Conservation (phyloP, 2,329 filamentous ascomycete genomes). For the Paraphoma chrysanthemicola region DNA sequence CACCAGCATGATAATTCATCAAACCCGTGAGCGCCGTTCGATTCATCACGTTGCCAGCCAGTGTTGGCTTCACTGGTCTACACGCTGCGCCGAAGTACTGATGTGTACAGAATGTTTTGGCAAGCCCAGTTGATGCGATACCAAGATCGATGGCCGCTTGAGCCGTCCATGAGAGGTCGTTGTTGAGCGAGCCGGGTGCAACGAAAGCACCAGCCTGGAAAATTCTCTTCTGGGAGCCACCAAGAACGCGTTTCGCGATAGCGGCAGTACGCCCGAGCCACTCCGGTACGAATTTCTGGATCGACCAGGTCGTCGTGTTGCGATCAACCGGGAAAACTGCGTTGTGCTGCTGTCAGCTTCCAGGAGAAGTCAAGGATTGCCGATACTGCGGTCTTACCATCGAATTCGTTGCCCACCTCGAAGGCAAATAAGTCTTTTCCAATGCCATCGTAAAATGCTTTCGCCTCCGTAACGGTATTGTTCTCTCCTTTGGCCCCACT, state of each 20-base stretch:
- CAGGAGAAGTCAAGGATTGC: not conserved
- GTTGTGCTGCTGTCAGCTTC: not conserved
- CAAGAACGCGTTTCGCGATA: slow-evolving; percentile 5
- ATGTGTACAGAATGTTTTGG: slow-evolving; percentile 24
- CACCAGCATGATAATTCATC: slow-evolving; percentile 57
- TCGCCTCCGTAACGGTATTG: slow-evolving; percentile 12
- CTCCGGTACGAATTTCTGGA: slow-evolving; percentile 17
- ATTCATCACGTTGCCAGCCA: slow-evolving; percentile 70
- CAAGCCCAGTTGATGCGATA: slow-evolving; percentile 8
- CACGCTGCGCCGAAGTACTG: slow-evolving; percentile 25
- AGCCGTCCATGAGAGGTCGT: slow-evolving; percentile 16
- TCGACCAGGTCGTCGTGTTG: slow-evolving; percentile 18
- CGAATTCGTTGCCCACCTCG: slow-evolving; percentile 31
- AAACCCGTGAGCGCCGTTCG: slow-evolving; percentile 61
- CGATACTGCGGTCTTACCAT: slow-evolving; percentile 10
- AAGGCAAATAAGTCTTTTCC: slow-evolving; percentile 18
- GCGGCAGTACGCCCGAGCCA: slow-evolving; percentile 17
- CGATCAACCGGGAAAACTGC: slow-evolving; percentile 22
- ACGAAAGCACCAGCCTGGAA: slow-evolving; percentile 24
- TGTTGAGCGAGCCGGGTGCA: slow-evolving; percentile 13
- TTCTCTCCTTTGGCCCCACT: slow-evolving; percentile 18
- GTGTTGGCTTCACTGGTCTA: slow-evolving; percentile 48
- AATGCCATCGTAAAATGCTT: slow-evolving; percentile 16
- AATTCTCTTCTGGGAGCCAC: slow-evolving; percentile 3
- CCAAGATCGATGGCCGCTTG: slow-evolving; percentile 21